Conservation (phyloP, 108 stramenopile species). For the Pelagomonas calceolata region DNA sequence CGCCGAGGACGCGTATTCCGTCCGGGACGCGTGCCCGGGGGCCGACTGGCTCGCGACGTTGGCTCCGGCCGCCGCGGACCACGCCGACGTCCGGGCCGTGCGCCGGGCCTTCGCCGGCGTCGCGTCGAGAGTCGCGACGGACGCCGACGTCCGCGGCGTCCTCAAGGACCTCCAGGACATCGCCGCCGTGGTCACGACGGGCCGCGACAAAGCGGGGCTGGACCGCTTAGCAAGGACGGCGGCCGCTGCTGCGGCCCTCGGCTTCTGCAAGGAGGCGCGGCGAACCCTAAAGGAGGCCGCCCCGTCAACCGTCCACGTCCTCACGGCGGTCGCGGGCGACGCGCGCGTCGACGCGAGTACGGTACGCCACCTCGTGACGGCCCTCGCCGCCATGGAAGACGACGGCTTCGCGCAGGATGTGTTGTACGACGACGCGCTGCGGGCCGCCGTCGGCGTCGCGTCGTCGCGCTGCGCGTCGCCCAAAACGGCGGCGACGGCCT, state of each 20-base stretch:
- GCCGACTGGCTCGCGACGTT: neutral
- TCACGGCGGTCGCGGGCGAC: neutral
- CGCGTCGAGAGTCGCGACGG: neutral
- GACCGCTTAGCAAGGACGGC: too few species aligned
- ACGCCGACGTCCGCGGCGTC: constrained; percentile 3
- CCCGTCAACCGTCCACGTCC: neutral
- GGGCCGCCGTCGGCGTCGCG: too few species aligned
- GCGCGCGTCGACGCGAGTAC: neutral
- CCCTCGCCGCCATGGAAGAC: constrained; percentile 17
- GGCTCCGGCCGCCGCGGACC: neutral
- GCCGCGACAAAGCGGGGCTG: constrained; percentile 9
- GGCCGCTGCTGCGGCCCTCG: constrained; percentile 4
- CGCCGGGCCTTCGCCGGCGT: constrained; percentile 9
- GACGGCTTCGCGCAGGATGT: too few species aligned
- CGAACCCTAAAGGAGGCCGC: constrained; percentile 2
- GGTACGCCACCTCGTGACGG: too few species aligned
- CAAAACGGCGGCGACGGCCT: neutral
- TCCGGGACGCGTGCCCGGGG: too few species aligned
- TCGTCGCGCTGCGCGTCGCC: constrained; percentile 13
- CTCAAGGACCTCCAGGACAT: constrained; percentile 8
- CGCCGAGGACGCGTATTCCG: too few species aligned
- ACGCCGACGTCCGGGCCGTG: constrained; percentile 3
- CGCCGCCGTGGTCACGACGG: constrained; percentile 3
- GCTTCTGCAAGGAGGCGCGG: constrained; percentile 5
- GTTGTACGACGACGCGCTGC: too few species aligned